Percentiles rank a stretch among this genome's conserved stretches.
These are phyloP conservation scores for Solanum tacnaense DNA, from an alignment of 257 asterid genomes.

Conservation along the genomic window DNA sequence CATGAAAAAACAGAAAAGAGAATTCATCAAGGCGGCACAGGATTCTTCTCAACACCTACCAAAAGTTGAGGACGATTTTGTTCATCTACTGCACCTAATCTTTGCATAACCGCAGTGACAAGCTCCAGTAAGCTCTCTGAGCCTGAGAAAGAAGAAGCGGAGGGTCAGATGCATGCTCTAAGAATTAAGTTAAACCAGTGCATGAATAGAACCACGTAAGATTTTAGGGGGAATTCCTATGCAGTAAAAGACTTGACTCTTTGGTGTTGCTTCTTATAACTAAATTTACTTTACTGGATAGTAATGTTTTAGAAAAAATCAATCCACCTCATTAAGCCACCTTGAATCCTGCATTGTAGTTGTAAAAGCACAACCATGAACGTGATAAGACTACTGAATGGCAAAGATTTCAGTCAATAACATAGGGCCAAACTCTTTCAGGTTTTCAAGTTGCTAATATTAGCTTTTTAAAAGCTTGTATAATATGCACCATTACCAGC, in stretches of 20 bases:
- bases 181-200: neutral
- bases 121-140: constrained; percentile 67
- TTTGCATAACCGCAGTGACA: constrained; percentile 59
- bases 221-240: neutral
- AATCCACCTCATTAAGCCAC: neutral
- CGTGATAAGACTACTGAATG: neutral
- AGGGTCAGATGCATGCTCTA: neutral
- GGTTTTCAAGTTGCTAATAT: neutral
- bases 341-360: neutral
- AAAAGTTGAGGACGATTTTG: constrained; percentile 53
- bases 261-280: neutral
- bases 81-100: constrained; percentile 43
- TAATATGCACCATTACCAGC: neutral
- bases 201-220: neutral
- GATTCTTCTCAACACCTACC: constrained; percentile 39
- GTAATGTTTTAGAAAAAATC: neutral
- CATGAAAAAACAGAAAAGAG: neutral
- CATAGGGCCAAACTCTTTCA: neutral
- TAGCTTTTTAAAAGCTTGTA: neutral
- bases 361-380: neutral
- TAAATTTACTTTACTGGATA: neutral
- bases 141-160: constrained; percentile 30
- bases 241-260: neutral
- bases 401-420: neutral
- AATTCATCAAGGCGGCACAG: neutral